phyloP scores from a whole-genome alignment of 345 rosid genomes.

The Cardamine chenopodiifolia region DNA sequence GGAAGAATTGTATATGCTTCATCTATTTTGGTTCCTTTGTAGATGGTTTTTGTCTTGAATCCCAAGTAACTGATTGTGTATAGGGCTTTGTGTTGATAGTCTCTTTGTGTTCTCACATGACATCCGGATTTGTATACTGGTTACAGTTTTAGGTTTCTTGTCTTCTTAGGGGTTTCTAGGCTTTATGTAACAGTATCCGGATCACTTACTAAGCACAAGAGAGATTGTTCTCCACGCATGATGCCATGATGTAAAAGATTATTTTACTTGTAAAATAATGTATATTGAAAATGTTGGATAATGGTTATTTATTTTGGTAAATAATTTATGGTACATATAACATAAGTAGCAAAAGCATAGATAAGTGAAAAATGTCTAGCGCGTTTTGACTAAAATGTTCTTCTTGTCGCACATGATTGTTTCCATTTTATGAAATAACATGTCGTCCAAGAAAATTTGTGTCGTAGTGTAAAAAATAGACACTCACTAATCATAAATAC shows the following conservation, averaged over 20 bases:
- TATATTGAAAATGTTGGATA: neutral
- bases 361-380: neutral
- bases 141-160: slow-evolving; percentile 25
- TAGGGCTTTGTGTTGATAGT: neutral
- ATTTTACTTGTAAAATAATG: neutral
- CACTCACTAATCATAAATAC: too few species aligned
- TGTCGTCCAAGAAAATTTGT: too few species aligned
- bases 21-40: slow-evolving; percentile 59
- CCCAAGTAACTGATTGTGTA: neutral
- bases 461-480: too few species aligned
- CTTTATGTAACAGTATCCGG: neutral
- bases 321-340: neutral
- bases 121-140: slow-evolving; percentile 9
- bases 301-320: neutral
- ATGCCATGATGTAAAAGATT: neutral
- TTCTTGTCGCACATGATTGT: too few species aligned
- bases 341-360: neutral
- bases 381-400: too few species aligned
- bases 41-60: slow-evolving; percentile 21
- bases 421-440: too few species aligned
- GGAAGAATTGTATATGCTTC: slow-evolving; percentile 68
- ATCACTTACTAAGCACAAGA: neutral
- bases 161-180: neutral
- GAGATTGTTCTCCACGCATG: neutral
- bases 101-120: neutral